Base-by-base conservation (phyloP, 2,329 filamentous ascomycete genomes). In the Clonostachys sp. region DNA sequence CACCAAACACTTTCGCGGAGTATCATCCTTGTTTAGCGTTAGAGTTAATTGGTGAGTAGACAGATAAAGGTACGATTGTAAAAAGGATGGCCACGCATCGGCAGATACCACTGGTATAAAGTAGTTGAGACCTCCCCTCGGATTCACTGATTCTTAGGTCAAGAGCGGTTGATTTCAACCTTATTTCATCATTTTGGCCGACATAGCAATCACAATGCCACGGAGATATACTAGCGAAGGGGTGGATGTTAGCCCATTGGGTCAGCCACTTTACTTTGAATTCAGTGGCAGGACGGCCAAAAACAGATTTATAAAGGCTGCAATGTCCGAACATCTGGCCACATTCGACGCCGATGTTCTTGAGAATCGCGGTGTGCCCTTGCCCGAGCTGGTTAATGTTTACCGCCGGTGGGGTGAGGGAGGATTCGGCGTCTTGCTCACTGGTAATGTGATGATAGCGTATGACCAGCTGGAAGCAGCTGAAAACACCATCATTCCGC, bases 301-400 rank as follows among this genome's bases (percentile, higher is more conserved):
- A 40, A 87, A 87, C 59, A 72, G 82, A n/a, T 82, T 86, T 56
- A 61, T 86, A 53, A 87, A 87, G 62, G 81, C 71, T 6, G 78
- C 84, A 40, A 86, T 87, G 83, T 79, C 78, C 3, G 84, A 88
- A 60, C 69, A 75, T 8, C 65, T 86, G 13, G 78, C 81, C 0
- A 80, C 75, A 6, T 87, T 80, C 80, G 71, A 78, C 49, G 67
- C 75, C 7, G 72, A 72, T 20, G 70, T 80, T 48, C 54, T 77
- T 9, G 62, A 73, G 18, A 70, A 70, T 5, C 73, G 83, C 40
- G 71, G 70, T 1, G 55, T 72, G 18, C 70, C 69, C 2, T 62
- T 64, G 5, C 53, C 61, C 33, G 61, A 70, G 41, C 55, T 66
- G 17, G 58, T 80, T 55, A 77, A 81, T 34, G 65, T 81, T 39